Evolutionary conservation across 1,284 basidiomycete genomes (phyloP), one percentile per base, ranked within the genome.

Genomic region (Pseudozyma pruni): DNA sequence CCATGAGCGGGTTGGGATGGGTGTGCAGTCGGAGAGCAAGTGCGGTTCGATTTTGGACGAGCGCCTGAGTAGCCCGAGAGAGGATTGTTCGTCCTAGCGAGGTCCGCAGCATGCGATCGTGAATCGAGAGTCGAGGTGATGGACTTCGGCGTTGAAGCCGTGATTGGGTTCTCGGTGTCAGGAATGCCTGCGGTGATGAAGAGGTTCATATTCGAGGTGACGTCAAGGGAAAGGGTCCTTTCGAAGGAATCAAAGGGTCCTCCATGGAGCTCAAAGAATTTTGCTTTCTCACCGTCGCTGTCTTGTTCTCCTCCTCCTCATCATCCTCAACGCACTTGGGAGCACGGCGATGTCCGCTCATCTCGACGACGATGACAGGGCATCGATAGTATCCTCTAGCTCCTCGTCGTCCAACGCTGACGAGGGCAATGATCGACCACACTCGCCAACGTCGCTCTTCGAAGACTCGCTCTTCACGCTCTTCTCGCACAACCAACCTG

Each of bases 381-480:
- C 35, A 3, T 55, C 51, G 2, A 34, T 29, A 7, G 47, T 38
- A 7, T 59, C 51, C 6, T 41, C 57, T n/a, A 48, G 52, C 43
- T 43, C 45, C 4, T 38, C 46, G 0, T 33, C 37, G 13, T 31
- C 39, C 5, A 22, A 20, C n/a, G 31, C 35, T 13, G 8, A 2
- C 25, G 25, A 33, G 2, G 14, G 8, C 19, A 19, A n/a, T 3
- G 39, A 17, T 13, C 49, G 62, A 4, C 43, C 69, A 1, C 43
- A 45, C 23, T 72, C 69, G 3, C 69, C 69, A 1, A 72, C 69
- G 2, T 51, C 63, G 8, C 35, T 73, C 17, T 80, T 80, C 51
- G 73, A 79, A 35, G 73, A 78, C 37, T 71, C 73, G n/a, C 66
- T 79, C 16, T 74, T 74, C 31, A 54, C 70, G 14, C 67, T 80